Percentiles rank a stretch among this genome's conserved stretches.
Evolutionary conservation across 768 basidiomycete genomes (phyloP).

Genomic region (Russula compacta): DNA sequence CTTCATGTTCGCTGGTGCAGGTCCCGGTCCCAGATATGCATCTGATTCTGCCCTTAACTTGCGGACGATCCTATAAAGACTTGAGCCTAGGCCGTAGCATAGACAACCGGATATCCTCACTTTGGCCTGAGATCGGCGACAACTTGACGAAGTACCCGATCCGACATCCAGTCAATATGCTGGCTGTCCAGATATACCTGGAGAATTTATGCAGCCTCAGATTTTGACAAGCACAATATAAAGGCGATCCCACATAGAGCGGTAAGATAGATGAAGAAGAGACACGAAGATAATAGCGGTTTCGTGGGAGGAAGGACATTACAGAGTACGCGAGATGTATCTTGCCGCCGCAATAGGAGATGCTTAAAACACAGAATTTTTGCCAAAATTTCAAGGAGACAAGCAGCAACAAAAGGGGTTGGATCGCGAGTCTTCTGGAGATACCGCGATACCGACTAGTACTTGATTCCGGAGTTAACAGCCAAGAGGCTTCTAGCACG

Average conservation of each 20-base stretch:
- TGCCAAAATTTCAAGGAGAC: background rate
- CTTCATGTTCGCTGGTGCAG: conserved; percentile 39
- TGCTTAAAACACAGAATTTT: background rate
- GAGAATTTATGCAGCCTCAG: background rate
- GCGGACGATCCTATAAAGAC: conserved; percentile 44
- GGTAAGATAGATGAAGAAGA: conserved; percentile 68
- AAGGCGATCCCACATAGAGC: conserved; percentile 47
- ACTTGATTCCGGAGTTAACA: background rate
- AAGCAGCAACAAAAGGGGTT: background rate
- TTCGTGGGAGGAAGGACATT: conserved; percentile 66
- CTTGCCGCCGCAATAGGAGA: background rate
- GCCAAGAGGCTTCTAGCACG: background rate
- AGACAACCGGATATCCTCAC: conserved; percentile 29
- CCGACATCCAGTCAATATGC: conserved; percentile 89
- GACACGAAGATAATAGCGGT: conserved; percentile 76
- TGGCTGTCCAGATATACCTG: conserved; percentile 82
- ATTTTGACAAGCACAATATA: background rate
- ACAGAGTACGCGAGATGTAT: background rate
- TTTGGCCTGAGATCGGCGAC: conserved; percentile 69
- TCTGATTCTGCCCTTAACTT: conserved; percentile 57
- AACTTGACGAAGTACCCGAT: conserved; percentile 68
- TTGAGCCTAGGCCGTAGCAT: background rate
- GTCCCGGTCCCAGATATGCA: conserved; percentile 32
- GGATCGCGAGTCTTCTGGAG: no score
- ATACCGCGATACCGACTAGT: background rate